Base-by-base conservation (phyloP, 2,329 filamentous ascomycete genomes). In the Sporothrix brunneoviolacea region DNA sequence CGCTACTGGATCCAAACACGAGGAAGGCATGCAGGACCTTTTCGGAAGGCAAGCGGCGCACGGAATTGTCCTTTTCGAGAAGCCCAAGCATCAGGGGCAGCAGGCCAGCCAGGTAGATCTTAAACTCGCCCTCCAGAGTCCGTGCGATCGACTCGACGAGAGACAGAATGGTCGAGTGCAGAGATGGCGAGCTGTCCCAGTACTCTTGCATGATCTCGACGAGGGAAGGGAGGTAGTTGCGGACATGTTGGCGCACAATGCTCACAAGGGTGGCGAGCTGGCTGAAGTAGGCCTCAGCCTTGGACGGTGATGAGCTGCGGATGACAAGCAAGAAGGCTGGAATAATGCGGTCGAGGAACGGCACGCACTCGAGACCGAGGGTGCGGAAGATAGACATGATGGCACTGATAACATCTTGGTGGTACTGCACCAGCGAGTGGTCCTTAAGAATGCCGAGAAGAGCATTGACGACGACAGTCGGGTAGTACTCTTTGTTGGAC, bases 341-440 rank as follows among this genome's bases (percentile, higher is more conserved):
- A 28, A 98, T 88, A 54, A 98, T 96, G 54, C 93, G 86, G 54
- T 88, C 86, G 2, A 98, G 79, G 67, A 97, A 98, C 0, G 89
- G 87, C 8, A 98, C 91, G 64, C 93, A 98, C 65, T 97, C 95
- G 59, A 98, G 72, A 2, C 93, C 93, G 54, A 98, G 77, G 0
- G 94, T 98, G 59, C 93, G 88, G 70, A 98, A 98, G 53, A 98
- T 98, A 59, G 89, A 95, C 83, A 98, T 97, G 60, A 98, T 94
- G 5, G 93, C 93, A 65, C 97, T 93, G 46, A 98, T 93, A 13
- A 97, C 91, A 10, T 86, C 83, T 4, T 90, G 91, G 62, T 98
- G 94, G 60, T 95, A 91, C 61, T 94, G 88, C 12, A 85, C 81
- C 4, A 98, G 74, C 0, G 93, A 97, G 22, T 84, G 83, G 59